A percentile compares a stretch with the other conserved stretches of the same genome.
Evolutionary conservation across 2,329 filamentous ascomycete genomes (phyloP).

Genomic region (Microcyclospora tardicrescens): DNA sequence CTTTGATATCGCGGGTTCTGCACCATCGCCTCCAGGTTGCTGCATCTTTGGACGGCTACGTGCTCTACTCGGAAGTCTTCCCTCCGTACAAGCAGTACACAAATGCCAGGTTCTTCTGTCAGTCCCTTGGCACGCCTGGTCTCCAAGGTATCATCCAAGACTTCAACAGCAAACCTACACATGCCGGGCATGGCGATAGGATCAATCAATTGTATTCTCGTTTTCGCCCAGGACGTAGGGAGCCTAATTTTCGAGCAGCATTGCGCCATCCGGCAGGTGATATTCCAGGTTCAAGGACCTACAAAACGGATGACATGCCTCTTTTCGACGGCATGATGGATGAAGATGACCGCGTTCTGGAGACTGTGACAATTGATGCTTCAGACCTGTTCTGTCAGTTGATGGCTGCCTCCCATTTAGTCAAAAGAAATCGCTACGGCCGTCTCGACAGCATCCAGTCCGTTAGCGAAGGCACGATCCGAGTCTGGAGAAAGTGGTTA

Average conservation of each 20-base stretch:
- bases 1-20: constrained; percentile 49
- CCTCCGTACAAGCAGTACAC: constrained; percentile 57
- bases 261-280: constrained; percentile 34
- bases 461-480: constrained; percentile 53
- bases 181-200: constrained; percentile 33
- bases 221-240: constrained; percentile 51
- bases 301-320: constrained; percentile 11
- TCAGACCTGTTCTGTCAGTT: constrained; percentile 65
- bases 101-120: constrained; percentile 49
- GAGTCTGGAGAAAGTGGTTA: constrained; percentile 64
- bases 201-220: constrained; percentile 52
- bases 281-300: constrained; percentile 33
- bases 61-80: constrained; percentile 66
- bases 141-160: constrained; percentile 31
- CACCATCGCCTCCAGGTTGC: constrained; percentile 50
- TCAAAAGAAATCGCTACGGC: constrained; percentile 50
- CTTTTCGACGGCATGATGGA: constrained; percentile 7
- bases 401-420: constrained; percentile 53
- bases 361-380: constrained; percentile 52
- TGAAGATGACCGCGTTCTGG: constrained; percentile 32
- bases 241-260: constrained; percentile 31
- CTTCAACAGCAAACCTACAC: constrained; percentile 23
- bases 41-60: constrained; percentile 46
- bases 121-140: constrained; percentile 51
- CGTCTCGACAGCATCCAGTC: constrained; percentile 53